Evolutionary conservation across 2,329 filamentous ascomycete genomes (phyloP), one percentile per base, ranked within the genome.

Genomic region (Didymosphaeria variabile): DNA sequence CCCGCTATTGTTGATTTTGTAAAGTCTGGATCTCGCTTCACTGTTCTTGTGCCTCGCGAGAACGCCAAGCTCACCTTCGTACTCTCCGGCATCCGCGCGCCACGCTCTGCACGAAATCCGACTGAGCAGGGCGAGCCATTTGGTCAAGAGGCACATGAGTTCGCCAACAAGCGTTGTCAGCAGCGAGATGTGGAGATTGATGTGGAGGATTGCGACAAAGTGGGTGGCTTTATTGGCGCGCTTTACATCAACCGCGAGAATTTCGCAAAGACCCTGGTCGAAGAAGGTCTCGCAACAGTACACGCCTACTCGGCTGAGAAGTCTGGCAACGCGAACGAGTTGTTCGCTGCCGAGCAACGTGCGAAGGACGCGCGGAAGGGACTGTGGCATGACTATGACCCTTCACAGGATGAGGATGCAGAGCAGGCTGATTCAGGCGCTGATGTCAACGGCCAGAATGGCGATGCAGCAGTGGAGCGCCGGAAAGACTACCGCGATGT

Each of bases 121-220:
- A 88, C 87, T 64, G 95, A 96, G 67, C 87, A 91, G 68, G 91
- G 91, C 34, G 95, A 99, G 81, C 94, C 95, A 0, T 98, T 97
- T 69, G 95, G 95, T 26, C 91, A 96, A 78, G 95, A 99, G 81
- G 94, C 94, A 3, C 87, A 97, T 64, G 94, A 99, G 54, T 89
- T 98, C 68, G 94, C 94, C 52, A 93, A 92, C 80, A 90, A 88
- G 72, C 88, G 94, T 60, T 93, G 91, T 81, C 91, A 93, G 83
- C 95, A 99, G 83, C 90, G 95, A 57, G 95, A 99, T 79, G 94
- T 95, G 52, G 94, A 98, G 79, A 92, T 99, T 60, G 94, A 99
- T 71, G 91, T 99, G 21, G 90, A 97, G 77, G 93, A 94, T 72
- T 91, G 93, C 68, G 95, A 99, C 85, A 98, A 97, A 84, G 90